These are phyloP conservation scores for Neurospora tetraspora DNA, from an alignment of 495 filamentous ascomycete genomes.

Conservation along the genomic window DNA sequence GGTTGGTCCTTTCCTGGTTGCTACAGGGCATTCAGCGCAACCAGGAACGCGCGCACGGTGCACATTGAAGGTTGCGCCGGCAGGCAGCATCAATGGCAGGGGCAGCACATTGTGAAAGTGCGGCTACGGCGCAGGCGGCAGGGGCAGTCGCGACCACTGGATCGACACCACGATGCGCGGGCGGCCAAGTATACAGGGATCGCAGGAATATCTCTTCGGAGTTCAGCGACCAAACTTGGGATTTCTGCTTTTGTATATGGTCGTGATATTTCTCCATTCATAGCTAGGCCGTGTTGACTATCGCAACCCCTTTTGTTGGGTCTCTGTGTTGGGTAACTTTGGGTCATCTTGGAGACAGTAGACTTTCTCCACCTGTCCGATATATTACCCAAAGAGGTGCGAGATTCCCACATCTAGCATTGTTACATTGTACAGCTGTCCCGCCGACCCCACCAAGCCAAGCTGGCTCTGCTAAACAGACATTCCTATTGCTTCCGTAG, in stretches of 20 bases:
- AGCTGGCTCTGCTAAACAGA: neutral
- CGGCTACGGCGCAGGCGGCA: no score
- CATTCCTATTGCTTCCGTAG: constrained; percentile 1
- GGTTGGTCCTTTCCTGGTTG: neutral
- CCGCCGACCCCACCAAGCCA: neutral
- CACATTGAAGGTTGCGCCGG: neutral
- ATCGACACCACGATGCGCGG: neutral
- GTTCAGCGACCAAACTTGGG: neutral
- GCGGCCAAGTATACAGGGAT: neutral
- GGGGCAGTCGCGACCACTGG: neutral
- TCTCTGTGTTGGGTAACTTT: neutral
- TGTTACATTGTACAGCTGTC: neutral
- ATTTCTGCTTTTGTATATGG: neutral
- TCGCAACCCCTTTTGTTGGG: neutral
- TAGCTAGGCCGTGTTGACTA: neutral
- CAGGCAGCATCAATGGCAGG: neutral
- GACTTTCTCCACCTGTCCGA: neutral
- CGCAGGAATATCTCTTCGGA: neutral
- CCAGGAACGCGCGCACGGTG: neutral
- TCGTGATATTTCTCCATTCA: neutral
- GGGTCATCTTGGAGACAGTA: neutral
- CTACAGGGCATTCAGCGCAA: neutral
- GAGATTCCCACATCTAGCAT: neutral
- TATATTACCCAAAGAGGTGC: neutral
- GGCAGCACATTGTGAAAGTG: no score